A percentile compares a stretch with the other conserved stretches of the same genome.
Conservation (phyloP, 148 eudicot genomes). For the Camellia japonica region DNA sequence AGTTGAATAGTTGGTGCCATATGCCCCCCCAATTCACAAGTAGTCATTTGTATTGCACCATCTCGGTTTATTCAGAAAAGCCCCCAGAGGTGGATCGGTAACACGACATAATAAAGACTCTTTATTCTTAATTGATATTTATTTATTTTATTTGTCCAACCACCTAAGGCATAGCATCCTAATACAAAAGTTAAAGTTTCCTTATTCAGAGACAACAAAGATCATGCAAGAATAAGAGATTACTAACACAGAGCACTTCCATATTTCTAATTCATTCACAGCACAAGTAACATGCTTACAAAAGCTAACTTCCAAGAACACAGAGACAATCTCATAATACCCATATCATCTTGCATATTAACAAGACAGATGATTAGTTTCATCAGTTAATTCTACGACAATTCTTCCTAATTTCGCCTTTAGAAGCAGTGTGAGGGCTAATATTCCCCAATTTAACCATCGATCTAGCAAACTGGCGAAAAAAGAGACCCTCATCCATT, state of each 20-base stretch:
- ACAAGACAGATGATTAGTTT: not conserved
- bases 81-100: too few relatives aligned
- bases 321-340: not conserved
- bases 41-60: too few relatives aligned
- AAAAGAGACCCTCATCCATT: slow-evolving; percentile 51
- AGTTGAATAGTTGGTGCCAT: too few relatives aligned
- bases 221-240: not conserved
- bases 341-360: not conserved
- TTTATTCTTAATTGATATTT: too few relatives aligned
- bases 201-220: too few relatives aligned
- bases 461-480: slow-evolving; percentile 64
- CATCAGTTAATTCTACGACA: slow-evolving; percentile 56
- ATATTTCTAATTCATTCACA: not conserved
- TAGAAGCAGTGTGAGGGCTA: slow-evolving; percentile 55
- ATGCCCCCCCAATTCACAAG: too few relatives aligned
- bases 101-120: too few relatives aligned
- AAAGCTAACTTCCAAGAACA: not conserved
- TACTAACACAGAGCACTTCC: not conserved
- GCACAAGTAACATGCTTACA: not conserved
- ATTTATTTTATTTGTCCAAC: too few relatives aligned
- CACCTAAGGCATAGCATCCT: too few relatives aligned
- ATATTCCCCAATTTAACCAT: slow-evolving; percentile 82
- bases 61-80: too few relatives aligned
- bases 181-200: too few relatives aligned
- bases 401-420: slow-evolving; percentile 74